phyloP scores from a whole-genome alignment of 2,329 filamentous ascomycete species.

The Botrytis medusae region DNA sequence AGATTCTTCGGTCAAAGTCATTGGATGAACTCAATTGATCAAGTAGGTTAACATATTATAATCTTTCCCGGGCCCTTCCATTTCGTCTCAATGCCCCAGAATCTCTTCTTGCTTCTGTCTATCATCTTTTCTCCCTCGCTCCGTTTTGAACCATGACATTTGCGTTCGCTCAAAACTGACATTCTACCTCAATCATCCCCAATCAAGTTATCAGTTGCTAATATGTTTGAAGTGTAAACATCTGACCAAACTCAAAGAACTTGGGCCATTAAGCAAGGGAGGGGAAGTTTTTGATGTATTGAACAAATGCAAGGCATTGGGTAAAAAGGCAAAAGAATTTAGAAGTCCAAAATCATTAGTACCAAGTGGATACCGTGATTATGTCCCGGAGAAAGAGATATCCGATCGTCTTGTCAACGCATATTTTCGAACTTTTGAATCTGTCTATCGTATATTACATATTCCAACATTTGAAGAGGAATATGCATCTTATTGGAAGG shows the following conservation, averaged over 20 bases:
- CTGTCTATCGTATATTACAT: conserved; percentile 47
- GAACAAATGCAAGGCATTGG: conserved; percentile 27
- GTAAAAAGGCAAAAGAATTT: conserved; percentile 23
- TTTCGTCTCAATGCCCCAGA: neutral
- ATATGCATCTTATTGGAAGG: conserved; percentile 44
- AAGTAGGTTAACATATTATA: conserved; percentile 22
- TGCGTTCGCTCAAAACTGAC: neutral
- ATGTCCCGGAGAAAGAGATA: conserved; percentile 20
- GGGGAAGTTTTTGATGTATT: conserved; percentile 21
- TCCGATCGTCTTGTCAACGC: conserved; percentile 42
- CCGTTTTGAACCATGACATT: neutral
- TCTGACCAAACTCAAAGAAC: conserved; percentile 18
- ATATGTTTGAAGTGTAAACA: conserved; percentile 19
- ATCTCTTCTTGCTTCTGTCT: neutral
- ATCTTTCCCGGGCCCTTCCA: too few species aligned
- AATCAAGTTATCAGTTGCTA: neutral
- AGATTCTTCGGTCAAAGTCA: conserved; percentile 30
- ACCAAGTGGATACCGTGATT: conserved; percentile 18
- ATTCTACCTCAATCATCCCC: neutral
- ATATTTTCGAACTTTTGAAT: conserved; percentile 47
- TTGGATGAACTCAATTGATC: conserved; percentile 27
- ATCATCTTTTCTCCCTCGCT: neutral
- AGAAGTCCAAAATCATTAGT: conserved; percentile 9
- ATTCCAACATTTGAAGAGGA: conserved; percentile 46
- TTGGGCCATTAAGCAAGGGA: conserved; percentile 5